These are phyloP conservation scores for Cutaneotrichosporon cavernicola DNA, from an alignment of 1,284 basidiomycete species.

Conservation along the genomic window DNA sequence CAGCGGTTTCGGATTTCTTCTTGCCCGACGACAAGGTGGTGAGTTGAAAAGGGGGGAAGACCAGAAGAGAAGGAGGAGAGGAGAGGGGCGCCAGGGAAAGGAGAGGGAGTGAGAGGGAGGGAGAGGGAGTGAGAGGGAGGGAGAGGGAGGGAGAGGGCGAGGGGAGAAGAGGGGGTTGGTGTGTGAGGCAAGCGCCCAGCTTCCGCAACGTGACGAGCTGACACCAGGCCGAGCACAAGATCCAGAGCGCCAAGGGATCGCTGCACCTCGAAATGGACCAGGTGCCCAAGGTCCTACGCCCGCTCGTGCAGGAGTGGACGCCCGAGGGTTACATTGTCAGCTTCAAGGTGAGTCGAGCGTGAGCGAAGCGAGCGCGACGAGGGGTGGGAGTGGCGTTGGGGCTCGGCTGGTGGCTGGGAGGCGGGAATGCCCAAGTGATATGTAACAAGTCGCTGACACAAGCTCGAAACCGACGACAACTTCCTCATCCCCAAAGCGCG, in stretches of 20 bases:
- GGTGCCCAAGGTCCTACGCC: constrained; percentile 91
- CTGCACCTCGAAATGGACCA: constrained; percentile 97
- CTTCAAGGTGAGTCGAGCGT: constrained; percentile 73
- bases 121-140: too few relatives aligned
- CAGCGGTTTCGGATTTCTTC: constrained; percentile 98
- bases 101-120: too few relatives aligned
- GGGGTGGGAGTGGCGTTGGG: not conserved
- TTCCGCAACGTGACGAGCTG: not conserved
- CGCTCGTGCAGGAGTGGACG: constrained; percentile 91
- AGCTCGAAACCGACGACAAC: constrained; percentile 88
- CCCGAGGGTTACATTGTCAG: constrained; percentile 89
- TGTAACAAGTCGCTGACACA: constrained; percentile 11
- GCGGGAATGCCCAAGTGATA: too few relatives aligned
- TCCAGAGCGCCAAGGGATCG: constrained; percentile 91
- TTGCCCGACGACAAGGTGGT: constrained; percentile 86
- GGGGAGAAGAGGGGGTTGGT: too few relatives aligned
- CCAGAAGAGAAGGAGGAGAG: not conserved
- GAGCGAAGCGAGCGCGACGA: too few relatives aligned
- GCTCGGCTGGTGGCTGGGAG: not conserved
- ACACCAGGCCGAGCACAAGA: constrained; percentile 89
- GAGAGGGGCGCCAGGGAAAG: too few relatives aligned
- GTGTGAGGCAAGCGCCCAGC: too few relatives aligned
- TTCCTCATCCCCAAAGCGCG: constrained; percentile 89
- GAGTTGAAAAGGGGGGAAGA: constrained; percentile 41
- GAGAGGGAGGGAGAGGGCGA: too few relatives aligned